These are phyloP conservation scores for Cryphonectria naterciae DNA, from an alignment of 2,329 filamentous ascomycete species.

Conservation along the genomic window DNA sequence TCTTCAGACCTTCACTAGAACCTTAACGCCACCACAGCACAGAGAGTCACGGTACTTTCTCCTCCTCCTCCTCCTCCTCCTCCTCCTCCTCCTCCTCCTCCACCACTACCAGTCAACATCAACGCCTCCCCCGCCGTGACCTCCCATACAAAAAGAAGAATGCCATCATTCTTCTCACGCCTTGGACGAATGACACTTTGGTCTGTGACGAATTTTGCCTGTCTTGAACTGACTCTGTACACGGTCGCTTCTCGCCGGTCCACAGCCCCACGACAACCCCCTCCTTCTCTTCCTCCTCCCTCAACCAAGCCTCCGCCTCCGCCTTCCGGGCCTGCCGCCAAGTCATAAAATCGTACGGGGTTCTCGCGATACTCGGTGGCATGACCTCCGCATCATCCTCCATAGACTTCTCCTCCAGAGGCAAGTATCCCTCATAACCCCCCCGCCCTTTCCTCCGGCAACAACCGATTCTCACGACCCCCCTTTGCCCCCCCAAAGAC, in stretches of 20 bases:
- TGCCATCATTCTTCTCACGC: not conserved
- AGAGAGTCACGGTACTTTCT: too few species aligned
- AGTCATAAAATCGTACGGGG: not conserved
- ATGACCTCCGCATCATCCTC: not conserved
- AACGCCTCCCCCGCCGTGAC: not conserved
- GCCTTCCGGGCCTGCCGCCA: not conserved
- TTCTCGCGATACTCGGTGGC: not conserved
- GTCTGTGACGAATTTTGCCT: not conserved
- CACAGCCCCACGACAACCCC: not conserved
- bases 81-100: too few species aligned
- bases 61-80: too few species aligned
- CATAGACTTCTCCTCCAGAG: not conserved
- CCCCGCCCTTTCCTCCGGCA: not conserved
- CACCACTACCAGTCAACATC: too few species aligned
- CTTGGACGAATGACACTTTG: not conserved
- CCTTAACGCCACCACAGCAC: too few species aligned
- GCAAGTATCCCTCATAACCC: not conserved
- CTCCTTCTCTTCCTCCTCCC: not conserved
- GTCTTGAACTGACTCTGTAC: not conserved
- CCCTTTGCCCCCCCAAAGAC: too few species aligned
- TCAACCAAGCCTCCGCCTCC: not conserved
- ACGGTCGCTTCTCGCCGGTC: not conserved
- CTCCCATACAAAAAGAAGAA: not conserved
- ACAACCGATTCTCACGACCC: not conserved
- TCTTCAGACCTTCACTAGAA: too few species aligned